Conservation (phyloP, 192 early-diverging fungal genomes). For the Rhizophagus clarus region DNA sequence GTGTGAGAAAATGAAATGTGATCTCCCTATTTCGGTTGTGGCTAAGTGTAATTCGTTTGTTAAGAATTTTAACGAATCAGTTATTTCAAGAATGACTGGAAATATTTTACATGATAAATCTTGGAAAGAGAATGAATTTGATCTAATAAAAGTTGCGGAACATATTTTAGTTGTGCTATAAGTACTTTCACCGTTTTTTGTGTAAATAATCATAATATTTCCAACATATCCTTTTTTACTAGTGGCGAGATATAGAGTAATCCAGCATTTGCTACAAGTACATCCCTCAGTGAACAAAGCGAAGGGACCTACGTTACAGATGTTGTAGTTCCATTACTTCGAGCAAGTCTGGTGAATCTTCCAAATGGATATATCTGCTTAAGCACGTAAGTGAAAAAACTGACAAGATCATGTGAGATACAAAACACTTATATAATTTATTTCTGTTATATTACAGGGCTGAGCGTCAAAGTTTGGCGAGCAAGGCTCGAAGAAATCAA, state of each 20-base stretch:
- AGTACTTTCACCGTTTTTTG: background rate
- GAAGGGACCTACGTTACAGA: conserved; percentile 8
- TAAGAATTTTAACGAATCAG: background rate
- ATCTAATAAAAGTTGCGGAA: background rate
- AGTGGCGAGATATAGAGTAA: background rate
- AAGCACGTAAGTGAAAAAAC: conserved; percentile 4
- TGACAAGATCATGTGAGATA: background rate
- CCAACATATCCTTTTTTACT: background rate
- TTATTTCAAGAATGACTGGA: background rate
- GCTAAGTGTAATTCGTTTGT: background rate
- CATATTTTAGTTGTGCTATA: background rate
- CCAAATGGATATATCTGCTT: background rate
- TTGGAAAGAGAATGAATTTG: conserved; percentile 9
- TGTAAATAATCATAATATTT: conserved; percentile 11
- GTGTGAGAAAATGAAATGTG: conserved; percentile 15
- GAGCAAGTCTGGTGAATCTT: background rate
- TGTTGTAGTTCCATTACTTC: conserved; percentile 8
- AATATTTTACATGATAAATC: background rate
- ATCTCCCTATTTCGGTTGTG: background rate
- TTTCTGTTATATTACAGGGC: background rate
- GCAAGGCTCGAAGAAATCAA: background rate
- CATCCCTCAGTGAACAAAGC: conserved; percentile 3
- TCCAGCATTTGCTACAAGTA: background rate
- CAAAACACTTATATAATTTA: no score
- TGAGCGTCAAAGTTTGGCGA: background rate